Evolutionary conservation across 176 grass and related monocot species (phyloP).

Genomic region (Microstegium vimineum): DNA sequence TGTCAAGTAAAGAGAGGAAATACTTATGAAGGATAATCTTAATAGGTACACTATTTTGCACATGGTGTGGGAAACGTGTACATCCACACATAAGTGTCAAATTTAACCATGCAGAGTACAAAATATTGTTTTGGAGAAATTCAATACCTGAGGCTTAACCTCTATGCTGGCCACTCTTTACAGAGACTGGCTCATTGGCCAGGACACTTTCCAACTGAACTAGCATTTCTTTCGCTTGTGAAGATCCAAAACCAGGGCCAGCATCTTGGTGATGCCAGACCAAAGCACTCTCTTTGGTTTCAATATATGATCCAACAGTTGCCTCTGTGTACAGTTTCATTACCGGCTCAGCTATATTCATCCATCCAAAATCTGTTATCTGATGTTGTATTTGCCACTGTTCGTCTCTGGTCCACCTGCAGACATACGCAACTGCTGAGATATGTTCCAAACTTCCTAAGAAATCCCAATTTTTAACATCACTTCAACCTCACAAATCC

Average conservation of each 20-base stretch:
- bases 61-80: neutral
- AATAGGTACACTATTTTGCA: neutral
- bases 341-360: slow-evolving; percentile 55
- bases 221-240: slow-evolving; percentile 50
- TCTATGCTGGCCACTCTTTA: slow-evolving; percentile 44
- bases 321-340: slow-evolving; percentile 69
- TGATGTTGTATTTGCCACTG: slow-evolving; percentile 50
- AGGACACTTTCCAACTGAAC: slow-evolving; percentile 44
- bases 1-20: neutral
- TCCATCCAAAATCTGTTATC: slow-evolving; percentile 54
- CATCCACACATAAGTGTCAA: neutral
- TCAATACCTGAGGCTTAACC: slow-evolving; percentile 46
- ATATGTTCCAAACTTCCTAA: neutral
- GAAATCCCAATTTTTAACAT: neutral
- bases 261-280: slow-evolving; percentile 76
- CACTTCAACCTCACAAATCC: neutral
- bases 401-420: slow-evolving; percentile 53
- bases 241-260: slow-evolving; percentile 52
- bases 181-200: slow-evolving; percentile 36
- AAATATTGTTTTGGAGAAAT: slow-evolving; percentile 1
- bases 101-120: neutral
- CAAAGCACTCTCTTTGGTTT: slow-evolving; percentile 69
- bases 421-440: slow-evolving; percentile 4
- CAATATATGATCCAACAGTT: slow-evolving; percentile 62
- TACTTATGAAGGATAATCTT: neutral